Base-by-base conservation (phyloP, 306 rosid genomes). In the Quercus bicolor region DNA sequence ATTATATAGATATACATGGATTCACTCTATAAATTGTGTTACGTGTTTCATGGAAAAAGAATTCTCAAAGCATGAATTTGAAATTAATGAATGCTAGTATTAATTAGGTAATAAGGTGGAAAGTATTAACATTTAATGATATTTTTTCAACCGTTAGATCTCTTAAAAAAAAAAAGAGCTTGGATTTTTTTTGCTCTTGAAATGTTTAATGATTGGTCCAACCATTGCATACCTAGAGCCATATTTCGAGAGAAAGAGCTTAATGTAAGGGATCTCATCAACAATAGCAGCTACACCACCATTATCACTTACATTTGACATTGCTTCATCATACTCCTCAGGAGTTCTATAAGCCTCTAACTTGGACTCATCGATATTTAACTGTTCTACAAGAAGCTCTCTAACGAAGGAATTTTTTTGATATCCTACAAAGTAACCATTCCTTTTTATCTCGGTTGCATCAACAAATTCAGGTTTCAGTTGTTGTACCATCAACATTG, bases 231-330 rank as follows among this genome's bases (percentile, higher is more conserved):
- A 77, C 48, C 72, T 71, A 33, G 77, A 69, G 62, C 75, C 61
- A n/a, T 75, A 72, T 18, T 28, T 69, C 0, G 75, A 14, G 11
- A 68, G 79, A 14, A 80, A 31, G 31, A 73, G 10, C 34, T 69
- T 75, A 0, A 56, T 2, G 29, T 71, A 84, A 2, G 86, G 78
- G 26, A 79, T 56, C 65, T 84, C 79, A 3, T 79, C 81, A 33
- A 84, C 75, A 29, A 81, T 51, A 8, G 84, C 82, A 68, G 61
- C 72, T 43, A 84, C 77, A 2, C 82, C 79, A 1, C 87, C 87
- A 24, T 80, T 76, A 51, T 68, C 1, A 61, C 76, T 84, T 68
- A 84, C 82, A 14, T 33, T 55, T 7, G 64, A 55, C 10, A 84
- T 1, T 12, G 79, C 76, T 28, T 76, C 34, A 76, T 76, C 77